A percentile compares a stretch with the other conserved stretches of the same genome.
These are phyloP conservation scores for Ceratobasidium sp. DNA, from an alignment of 1,284 basidiomycete genomes.

Conservation along the genomic window DNA sequence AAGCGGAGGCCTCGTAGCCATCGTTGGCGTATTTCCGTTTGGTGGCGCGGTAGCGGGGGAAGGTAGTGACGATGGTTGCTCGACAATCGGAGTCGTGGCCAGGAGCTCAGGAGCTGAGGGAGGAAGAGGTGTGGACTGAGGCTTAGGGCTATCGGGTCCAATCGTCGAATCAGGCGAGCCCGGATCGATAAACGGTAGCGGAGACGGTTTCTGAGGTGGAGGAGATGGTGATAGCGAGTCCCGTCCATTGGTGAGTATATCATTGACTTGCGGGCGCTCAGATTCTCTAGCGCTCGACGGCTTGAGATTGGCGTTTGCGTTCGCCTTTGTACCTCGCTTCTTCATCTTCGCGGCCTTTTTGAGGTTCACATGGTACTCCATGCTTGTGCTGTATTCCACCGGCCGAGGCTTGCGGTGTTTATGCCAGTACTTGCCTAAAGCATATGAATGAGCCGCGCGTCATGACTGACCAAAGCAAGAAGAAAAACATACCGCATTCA, in stretches of 20 bases:
- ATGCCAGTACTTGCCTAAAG: conserved; percentile 84
- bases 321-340: conserved; percentile 43
- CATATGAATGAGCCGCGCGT: conserved; percentile 39
- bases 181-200: conserved; percentile 33
- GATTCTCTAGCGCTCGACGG: conserved; percentile 18
- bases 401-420: conserved; percentile 73
- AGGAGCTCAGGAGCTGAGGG: conserved; percentile 54
- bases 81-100: conserved; percentile 43
- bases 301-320: neutral
- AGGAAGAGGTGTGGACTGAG: conserved; percentile 64
- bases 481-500: conserved; percentile 76
- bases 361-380: conserved; percentile 70
- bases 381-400: conserved; percentile 77
- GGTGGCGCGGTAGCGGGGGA: conserved; percentile 20
- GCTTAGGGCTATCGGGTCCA: conserved; percentile 58
- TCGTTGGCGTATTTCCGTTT: conserved; percentile 40
- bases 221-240: conserved; percentile 35
- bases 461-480: conserved; percentile 7
- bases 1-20: conserved; percentile 28
- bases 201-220: conserved; percentile 35
- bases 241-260: conserved; percentile 28
- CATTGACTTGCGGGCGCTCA: conserved; percentile 5
- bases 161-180: conserved; percentile 41
- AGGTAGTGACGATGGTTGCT: neutral
- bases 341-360: conserved; percentile 64